Base-by-base conservation (phyloP, 495 filamentous ascomycete species). In the Evansstolkia leycettana region DNA sequence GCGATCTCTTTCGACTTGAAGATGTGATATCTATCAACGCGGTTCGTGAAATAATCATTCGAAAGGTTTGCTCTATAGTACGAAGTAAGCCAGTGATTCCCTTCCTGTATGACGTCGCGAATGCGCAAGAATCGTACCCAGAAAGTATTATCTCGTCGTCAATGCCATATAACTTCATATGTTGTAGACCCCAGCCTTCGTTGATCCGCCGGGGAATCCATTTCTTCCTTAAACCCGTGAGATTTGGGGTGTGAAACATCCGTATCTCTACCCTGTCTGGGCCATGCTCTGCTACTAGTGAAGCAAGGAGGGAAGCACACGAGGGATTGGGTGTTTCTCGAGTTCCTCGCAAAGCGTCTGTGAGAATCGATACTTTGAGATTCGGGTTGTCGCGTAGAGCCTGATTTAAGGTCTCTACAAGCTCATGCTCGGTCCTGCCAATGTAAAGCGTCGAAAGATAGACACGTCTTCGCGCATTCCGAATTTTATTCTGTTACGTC, bases 121-220 rank as follows among this genome's bases (percentile, higher is more conserved):
- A n/a, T n/a, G n/a, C n/a, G n/a, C 15, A 32, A 17, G 17, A 17
- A 30, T 36, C 65, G 25, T 68, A 84, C 76, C 90, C 90, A 2
- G 87, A 93, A 17, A 99, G 70, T 24, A 99, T 90, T 33, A 99
- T 77, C 55, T 95, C 89, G 48, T 96, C 87, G 41, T 99, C 90
- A 28, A 94, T 59, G 0, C 92, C 90, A 45, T 99, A 99, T 0
- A 99, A 70, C 68, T 99, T 99, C 85, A 99, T 99, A 51, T 99
- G 90, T 51, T 99, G 90, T 28, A 99, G 60, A 10, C 90, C 90
- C 89, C 90, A 99, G 24, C 90, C 90, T 54, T 99, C 90, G 46
- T 99, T 99, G 50, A 96, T 85, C 7, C 90, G 72, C 42, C 75
- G 79, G 2, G 90, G 90, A 28, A 96, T 70, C 44, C 82, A 53